Conservation (phyloP, 2,329 filamentous ascomycete species). For the Pseudogymnoascus sp. region DNA sequence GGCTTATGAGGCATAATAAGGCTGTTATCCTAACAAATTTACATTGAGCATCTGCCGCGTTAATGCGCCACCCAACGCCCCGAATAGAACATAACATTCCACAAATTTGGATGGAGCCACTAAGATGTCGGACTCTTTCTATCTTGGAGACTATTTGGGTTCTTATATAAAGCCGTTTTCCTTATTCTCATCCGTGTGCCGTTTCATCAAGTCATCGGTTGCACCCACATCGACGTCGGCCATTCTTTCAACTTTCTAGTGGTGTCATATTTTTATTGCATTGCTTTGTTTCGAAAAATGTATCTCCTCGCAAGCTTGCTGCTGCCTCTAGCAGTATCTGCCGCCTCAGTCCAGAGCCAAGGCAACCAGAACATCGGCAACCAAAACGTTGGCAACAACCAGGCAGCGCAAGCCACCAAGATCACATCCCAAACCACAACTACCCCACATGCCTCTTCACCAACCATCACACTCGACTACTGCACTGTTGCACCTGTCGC, state of each 20-base stretch:
- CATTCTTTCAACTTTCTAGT: background rate
- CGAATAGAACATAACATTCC: background rate
- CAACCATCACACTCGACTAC: conserved; percentile 26
- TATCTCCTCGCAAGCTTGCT: background rate
- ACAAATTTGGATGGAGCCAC: background rate
- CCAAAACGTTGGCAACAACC: background rate
- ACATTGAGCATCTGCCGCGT: background rate
- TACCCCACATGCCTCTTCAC: background rate
- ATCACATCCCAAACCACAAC: background rate
- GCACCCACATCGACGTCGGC: background rate
- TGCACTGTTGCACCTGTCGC: conserved; percentile 21
- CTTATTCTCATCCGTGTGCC: background rate
- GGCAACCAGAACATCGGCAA: background rate
- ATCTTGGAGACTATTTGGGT: background rate
- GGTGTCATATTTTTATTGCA: background rate
- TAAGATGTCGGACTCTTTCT: background rate
- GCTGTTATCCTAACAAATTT: background rate
- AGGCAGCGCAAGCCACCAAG: background rate
- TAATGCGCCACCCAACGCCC: background rate
- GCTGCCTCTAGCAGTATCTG: background rate
- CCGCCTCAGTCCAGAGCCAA: background rate
- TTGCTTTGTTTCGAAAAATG: background rate
- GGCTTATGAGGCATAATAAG: background rate
- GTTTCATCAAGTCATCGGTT: background rate
- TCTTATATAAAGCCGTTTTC: background rate